Evolutionary conservation across 140 eudicot species (phyloP), one percentile per base, ranked within the genome.

Genomic region (Senecio squalidus): DNA sequence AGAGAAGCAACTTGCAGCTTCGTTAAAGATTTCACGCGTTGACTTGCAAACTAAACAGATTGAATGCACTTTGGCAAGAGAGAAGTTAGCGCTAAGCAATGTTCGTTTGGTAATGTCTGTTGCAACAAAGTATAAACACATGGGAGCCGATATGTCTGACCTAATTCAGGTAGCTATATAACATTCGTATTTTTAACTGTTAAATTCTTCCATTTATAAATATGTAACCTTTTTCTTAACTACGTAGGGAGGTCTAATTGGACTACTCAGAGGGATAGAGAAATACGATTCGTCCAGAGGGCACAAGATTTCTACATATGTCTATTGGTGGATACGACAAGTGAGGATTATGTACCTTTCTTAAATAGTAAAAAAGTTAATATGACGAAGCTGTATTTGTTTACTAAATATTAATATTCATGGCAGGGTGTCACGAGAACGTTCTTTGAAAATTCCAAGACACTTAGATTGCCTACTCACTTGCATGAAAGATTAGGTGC

Each of bases 241-340:
- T n/a, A 15, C 74, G 75, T 21, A 92, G 98, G 98, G 96, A 11
- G 99, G 99, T 47, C 70, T 93, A 49, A 80, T 93, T 68, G 99
- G 96, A 71, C 76, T 93, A 59, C 93, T 84, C 11, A 74, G 96
- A 36, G 99, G 99, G 34, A 93, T 93, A 47, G 96, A 93, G 85
- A 93, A 88, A 73, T 93, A 81, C 45, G 99, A 93, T 84, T 78
- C 96, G 14, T 93, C 96, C 9, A 84, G 92, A 72, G 99, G 99
- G 25, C 92, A 77, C 61, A 93, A 82, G 72, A 79, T 93, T 50
- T 93, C 99, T 23, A 93, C 99, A 31, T 93, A 88, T 45, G 96
- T 93, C 33, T 93, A 93, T 77, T 93, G 99, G 99, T 93, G 99
- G 99, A 93, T 93, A 56, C 89, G 96, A 20, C 99, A 93, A 82